Evolutionary conservation across 2,329 filamentous ascomycete species (phyloP), one percentile per base, ranked within the genome.

Genomic region (Plenodomus biglobosus): DNA sequence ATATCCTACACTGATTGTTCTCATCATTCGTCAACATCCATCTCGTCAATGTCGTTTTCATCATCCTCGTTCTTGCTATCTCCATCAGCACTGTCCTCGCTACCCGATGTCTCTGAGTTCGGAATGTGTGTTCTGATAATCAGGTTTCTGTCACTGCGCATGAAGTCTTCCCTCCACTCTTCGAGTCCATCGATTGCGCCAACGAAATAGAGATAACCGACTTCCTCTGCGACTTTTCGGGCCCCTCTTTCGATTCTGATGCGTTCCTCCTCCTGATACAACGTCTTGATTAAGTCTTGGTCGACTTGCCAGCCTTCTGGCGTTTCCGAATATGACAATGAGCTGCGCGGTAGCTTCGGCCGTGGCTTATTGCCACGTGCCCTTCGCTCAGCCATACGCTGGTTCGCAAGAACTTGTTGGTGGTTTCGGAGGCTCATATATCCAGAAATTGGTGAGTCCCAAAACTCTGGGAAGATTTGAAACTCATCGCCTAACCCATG

Each of bases 121-220:
- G 44, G 10, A 16, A 19, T 3, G 1, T 10, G 15, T 8, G 48
- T 52, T 19, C 56, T 56, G 17, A 46, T 49, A 3, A 66, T 39
- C 20, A 67, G 21, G 17, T 43, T 27, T 11, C 49, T 46, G 24
- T 65, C 49, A 30, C 64, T 62, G 18, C 35, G 41, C 24, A 60
- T 37, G 19, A 53, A 50, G 10, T 62, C 58, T 2, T 54, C 53
- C 11, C 38, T 50, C 61, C 57, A 61, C 3, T 43, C 35, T 15
- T 54, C 48, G 27, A 55, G 7, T 7, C 51, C 39, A 15, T 54
- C 50, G 4, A 47, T 17, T 1, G 38, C 38, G 3, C 58, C 64
- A 2, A 66, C 54, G 20, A 65, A 62, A 40, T 66, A 66, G 15
- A 69, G 47, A 37, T 62, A 68, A 8, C 65, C 62, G 13, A 67